Evolutionary conservation across 1,284 basidiomycete genomes (phyloP).

Genomic region (Microbotryum violaceum): DNA sequence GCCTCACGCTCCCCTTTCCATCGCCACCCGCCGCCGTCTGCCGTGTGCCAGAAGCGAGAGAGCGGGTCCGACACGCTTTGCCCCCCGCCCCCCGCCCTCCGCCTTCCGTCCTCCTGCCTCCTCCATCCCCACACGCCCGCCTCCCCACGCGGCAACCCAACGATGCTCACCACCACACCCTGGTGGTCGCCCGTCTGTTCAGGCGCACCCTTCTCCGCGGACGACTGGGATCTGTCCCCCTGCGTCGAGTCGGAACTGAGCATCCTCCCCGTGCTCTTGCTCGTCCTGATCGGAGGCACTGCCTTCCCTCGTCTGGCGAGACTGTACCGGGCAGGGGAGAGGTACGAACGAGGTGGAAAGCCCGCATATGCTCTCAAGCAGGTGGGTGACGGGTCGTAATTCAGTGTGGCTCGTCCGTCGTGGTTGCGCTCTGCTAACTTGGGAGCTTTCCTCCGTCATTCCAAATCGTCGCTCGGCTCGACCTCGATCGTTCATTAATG

Average conservation of each 20-base stretch:
- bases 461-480: neutral
- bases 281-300: conserved; percentile 52
- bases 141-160: no score
- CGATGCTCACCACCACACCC: no score
- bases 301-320: conserved; percentile 48
- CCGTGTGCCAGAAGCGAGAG: no score
- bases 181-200: conserved; percentile 46
- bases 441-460: no score
- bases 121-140: no score
- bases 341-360: conserved; percentile 14
- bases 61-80: no score
- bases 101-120: no score
- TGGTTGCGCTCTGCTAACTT: neutral
- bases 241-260: conserved; percentile 75
- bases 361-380: conserved; percentile 18
- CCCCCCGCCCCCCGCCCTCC: no score
- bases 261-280: conserved; percentile 48
- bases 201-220: conserved; percentile 52
- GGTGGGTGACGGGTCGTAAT: conserved; percentile 5
- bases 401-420: no score
- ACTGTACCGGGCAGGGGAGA: conserved; percentile 35
- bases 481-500: neutral
- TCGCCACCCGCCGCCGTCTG: no score
- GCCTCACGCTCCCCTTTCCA: no score
- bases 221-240: conserved; percentile 69